Base-by-base conservation (phyloP, 2,329 filamentous ascomycete genomes). In the Lachnellula suecica region DNA sequence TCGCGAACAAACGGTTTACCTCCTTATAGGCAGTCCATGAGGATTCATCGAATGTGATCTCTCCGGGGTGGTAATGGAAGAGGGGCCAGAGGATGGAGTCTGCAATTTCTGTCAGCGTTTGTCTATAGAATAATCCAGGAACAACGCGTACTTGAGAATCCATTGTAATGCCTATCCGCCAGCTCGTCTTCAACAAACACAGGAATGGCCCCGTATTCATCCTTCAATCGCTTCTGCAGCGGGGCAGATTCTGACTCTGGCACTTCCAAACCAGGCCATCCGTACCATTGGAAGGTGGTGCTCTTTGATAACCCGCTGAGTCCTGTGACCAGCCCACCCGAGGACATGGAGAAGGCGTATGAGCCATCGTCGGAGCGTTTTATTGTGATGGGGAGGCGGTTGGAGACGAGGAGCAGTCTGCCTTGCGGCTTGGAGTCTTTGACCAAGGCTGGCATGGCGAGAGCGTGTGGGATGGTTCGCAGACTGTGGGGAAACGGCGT, bases 1-100 rank as follows among this genome's bases (percentile, higher is more conserved):
- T 87, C 53, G 94, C 93, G 66, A 97, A 99, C 7, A 96, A 79
- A 44, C 88, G 84, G 73, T 97, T 99, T 60, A 95, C 93, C 68
- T 96, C 89, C 65, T 86, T 86, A 76, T 97, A 97, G 47, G 91
- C 93, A 22, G 86, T 81, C 94, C 94, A 99, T 4, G 91, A 89
- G 38, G 87, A 88, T 74, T 97, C 93, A 74, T 97, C 92, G 70
- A 97, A 97, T 41, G 91, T 96, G 64, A 97, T 97, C 78, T 97
- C 93, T 68, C 93, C 93, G 46, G 94, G 93, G 72, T 99, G 94
- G 74, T 97, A 97, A 76, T 97, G 94, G 78, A 99, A 96, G 35
- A 99, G 84, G 2, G 94, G 94, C 94, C 94, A 99, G 55, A 99
- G 85, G 70, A 97, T 97, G 7, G 91, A 95, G 73, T 99, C 91